Conservation (phyloP, 495 filamentous ascomycete genomes). For the Talaromyces nanjingensis region DNA sequence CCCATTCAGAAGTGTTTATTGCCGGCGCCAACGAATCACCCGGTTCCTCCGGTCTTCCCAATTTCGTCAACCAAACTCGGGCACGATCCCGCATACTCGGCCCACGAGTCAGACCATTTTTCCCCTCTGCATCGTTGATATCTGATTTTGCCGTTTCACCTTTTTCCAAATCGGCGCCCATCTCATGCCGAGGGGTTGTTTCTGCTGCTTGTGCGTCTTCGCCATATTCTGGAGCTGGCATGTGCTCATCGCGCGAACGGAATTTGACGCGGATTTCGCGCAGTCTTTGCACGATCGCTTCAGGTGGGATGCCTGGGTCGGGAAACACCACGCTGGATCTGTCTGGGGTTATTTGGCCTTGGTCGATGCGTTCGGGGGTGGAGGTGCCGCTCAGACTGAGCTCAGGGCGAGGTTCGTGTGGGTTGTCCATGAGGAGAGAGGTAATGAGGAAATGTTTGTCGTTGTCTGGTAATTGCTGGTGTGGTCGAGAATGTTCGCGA, state of each 20-base stretch:
- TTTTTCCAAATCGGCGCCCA: constrained; percentile 8
- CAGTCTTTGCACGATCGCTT: constrained; percentile 8
- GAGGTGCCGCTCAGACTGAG: not conserved
- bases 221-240: constrained; percentile 5
- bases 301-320: constrained; percentile 3
- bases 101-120: not conserved
- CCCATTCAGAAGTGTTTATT: not conserved
- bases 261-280: constrained; percentile 7
- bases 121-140: not conserved
- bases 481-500: not conserved
- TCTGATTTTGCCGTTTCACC: constrained; percentile 6
- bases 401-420: not conserved
- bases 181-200: not conserved
- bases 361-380: not conserved
- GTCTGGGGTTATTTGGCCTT: constrained; percentile 7
- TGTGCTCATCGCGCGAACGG: constrained; percentile 8
- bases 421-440: not conserved
- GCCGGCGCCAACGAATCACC: constrained; percentile 4
- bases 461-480: not conserved
- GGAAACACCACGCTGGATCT: constrained; percentile 8
- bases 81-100: constrained; percentile 1
- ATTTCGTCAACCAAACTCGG: not conserved
- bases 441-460: not conserved
- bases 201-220: constrained; percentile 5
- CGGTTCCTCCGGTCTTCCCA: constrained; percentile 9